A percentile compares a stretch with the other conserved stretches of the same genome.
phyloP scores from a whole-genome alignment of 805 yeast species.

The Kurtzmaniella cleridarum region DNA sequence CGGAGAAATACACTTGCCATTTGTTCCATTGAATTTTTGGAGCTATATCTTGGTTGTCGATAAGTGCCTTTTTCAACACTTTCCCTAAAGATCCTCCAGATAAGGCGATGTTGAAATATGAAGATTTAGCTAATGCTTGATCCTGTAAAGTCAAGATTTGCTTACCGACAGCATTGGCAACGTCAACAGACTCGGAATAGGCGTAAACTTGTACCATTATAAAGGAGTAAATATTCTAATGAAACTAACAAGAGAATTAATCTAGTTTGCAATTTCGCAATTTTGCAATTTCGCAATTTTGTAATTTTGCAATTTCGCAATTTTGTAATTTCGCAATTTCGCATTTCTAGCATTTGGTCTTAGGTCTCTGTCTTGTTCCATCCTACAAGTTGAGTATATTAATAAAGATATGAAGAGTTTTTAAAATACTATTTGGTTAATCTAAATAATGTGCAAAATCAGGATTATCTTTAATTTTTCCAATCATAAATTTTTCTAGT shows the following conservation, averaged over 20 bases:
- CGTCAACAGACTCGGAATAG: constrained; percentile 49
- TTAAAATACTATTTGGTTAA: constrained; percentile 15
- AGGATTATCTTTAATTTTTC: constrained; percentile 82
- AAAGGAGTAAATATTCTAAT: constrained; percentile 22
- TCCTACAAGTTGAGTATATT: too few species aligned
- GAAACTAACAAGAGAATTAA: not conserved
- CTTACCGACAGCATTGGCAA: constrained; percentile 63
- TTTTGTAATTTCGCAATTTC: not conserved
- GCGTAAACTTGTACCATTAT: constrained; percentile 31
- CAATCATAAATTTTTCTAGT: constrained; percentile 81
- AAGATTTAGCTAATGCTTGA: constrained; percentile 42
- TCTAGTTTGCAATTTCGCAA: not conserved
- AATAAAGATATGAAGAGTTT: not conserved
- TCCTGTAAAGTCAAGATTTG: constrained; percentile 60
- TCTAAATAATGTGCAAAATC: constrained; percentile 84
- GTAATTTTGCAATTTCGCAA: not conserved
- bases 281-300: not conserved
- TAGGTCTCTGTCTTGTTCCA: too few species aligned
- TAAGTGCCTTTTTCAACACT: constrained; percentile 60
- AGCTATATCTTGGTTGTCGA: constrained; percentile 46
- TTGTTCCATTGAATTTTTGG: constrained; percentile 54
- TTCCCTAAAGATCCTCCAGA: constrained; percentile 90
- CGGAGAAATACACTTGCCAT: constrained; percentile 84
- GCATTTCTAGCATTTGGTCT: too few species aligned
- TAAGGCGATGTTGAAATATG: constrained; percentile 66